Conservation (phyloP, 176 grass and related monocot species). For the Neostapfia colusana region DNA sequence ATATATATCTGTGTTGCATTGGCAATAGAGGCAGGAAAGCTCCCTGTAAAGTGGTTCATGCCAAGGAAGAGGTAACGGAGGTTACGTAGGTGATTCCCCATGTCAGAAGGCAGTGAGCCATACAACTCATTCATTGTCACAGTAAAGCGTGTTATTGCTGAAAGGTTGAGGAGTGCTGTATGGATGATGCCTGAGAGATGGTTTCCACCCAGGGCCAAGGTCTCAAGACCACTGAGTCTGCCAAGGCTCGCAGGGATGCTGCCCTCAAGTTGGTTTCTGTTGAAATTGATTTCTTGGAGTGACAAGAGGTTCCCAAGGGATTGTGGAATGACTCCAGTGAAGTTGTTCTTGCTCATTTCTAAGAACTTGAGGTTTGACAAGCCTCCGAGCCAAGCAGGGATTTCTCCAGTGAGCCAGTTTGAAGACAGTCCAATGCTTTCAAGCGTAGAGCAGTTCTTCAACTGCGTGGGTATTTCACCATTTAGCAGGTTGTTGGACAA, state of each 20-base stretch:
- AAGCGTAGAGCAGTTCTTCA: neutral
- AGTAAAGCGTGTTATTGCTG: slow-evolving; percentile 22
- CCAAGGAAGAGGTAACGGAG: slow-evolving; percentile 25
- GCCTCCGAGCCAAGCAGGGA: neutral
- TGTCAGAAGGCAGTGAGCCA: slow-evolving; percentile 30
- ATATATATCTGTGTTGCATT: slow-evolving; percentile 22
- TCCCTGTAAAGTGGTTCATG: slow-evolving; percentile 29
- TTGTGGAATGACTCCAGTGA: neutral
- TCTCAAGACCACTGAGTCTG: neutral
- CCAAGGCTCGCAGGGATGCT: neutral
- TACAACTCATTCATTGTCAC: slow-evolving; percentile 27
- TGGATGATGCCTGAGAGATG: slow-evolving; percentile 35
- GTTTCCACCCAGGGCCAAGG: neutral
- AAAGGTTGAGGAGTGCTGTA: slow-evolving; percentile 14
- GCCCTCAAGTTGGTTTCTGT: neutral
- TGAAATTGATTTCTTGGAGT: neutral
- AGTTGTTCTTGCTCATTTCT: neutral
- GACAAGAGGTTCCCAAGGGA: neutral
- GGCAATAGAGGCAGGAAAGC: slow-evolving; percentile 24
- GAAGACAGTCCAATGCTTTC: neutral
- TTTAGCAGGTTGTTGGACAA: neutral
- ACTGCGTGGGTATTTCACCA: neutral
- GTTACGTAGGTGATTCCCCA: slow-evolving; percentile 37
- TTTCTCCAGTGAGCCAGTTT: neutral
- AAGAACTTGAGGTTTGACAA: neutral